Percentiles rank a stretch among this genome's conserved stretches.
These are phyloP conservation scores for Coemansia sp. DNA, from an alignment of 192 early-diverging fungal genomes.

Conservation along the genomic window DNA sequence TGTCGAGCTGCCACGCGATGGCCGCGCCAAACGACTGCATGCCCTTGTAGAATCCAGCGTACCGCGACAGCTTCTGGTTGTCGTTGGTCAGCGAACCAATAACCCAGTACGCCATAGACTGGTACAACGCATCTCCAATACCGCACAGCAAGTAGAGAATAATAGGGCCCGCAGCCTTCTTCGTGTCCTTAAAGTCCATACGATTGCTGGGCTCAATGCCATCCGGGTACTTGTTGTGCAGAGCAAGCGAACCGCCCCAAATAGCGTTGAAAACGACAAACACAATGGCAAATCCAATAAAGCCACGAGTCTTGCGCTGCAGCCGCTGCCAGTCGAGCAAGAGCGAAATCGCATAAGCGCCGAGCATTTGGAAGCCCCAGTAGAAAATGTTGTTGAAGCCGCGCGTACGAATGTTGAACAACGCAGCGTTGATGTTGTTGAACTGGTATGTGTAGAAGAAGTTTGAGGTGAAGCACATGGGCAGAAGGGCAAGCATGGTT, in stretches of 20 bases:
- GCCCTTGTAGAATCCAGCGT: conserved; percentile 88
- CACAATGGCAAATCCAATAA: conserved; percentile 57
- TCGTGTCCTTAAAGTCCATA: conserved; percentile 54
- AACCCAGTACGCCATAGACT: conserved; percentile 81
- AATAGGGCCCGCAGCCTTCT: conserved; percentile 59
- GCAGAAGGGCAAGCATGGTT: conserved; percentile 68
- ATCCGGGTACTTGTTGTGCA: conserved; percentile 60
- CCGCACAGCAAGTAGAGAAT: conserved; percentile 78
- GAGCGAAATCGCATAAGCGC: conserved; percentile 64
- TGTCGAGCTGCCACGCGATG: conserved; percentile 70
- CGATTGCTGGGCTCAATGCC: conserved; percentile 17
- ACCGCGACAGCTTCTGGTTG: conserved; percentile 67
- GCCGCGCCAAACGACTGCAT: conserved; percentile 80
- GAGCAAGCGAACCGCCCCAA: conserved; percentile 66
- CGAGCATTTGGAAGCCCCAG: conserved; percentile 79
- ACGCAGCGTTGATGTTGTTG: conserved; percentile 64
- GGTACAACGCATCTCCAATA: conserved; percentile 78
- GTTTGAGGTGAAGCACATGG: conserved; percentile 77
- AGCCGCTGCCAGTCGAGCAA: conserved; percentile 65
- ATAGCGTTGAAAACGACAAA: conserved; percentile 57
- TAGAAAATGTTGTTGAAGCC: conserved; percentile 80
- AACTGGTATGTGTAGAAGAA: conserved; percentile 91
- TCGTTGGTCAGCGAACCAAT: conserved; percentile 86
- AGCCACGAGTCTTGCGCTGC: conserved; percentile 63
- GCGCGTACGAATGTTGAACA: conserved; percentile 74